These are phyloP conservation scores for Crithidia brevicula DNA, from an alignment of 208 protist species.

Conservation along the genomic window DNA sequence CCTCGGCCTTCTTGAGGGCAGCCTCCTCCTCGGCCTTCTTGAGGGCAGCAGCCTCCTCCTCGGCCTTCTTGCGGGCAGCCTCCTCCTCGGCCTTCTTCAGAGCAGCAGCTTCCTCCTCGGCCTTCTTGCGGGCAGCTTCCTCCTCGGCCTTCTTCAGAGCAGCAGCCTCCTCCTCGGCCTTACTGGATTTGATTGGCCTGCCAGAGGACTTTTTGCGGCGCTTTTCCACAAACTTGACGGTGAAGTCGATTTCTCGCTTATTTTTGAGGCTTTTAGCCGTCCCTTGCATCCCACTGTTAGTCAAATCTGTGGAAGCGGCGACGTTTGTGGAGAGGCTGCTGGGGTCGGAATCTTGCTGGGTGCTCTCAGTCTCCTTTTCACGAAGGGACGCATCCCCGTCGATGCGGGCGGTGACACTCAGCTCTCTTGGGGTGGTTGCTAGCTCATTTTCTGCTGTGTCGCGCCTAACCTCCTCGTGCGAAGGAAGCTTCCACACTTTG, in stretches of 20 bases:
- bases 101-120: background rate
- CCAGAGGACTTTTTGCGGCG: background rate
- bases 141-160: background rate
- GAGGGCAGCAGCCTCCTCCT: slow-evolving; percentile 8
- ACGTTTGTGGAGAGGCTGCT: too few relatives aligned
- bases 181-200: background rate
- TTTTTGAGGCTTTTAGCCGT: slow-evolving; percentile 4
- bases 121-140: slow-evolving; percentile 6
- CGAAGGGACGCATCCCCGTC: slow-evolving; percentile 7
- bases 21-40: slow-evolving; percentile 12
- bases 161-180: background rate
- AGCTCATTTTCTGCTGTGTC: background rate
- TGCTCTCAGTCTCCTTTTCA: too few relatives aligned
- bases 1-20: slow-evolving; percentile 2
- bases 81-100: slow-evolving; percentile 8
- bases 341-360: too few relatives aligned
- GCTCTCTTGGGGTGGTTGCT: background rate
- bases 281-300: background rate
- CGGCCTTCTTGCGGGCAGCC: slow-evolving; percentile 4
- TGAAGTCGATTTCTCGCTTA: slow-evolving; percentile 14
- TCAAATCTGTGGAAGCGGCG: background rate
- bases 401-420: background rate
- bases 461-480: background rate
- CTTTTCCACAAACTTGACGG: slow-evolving; percentile 3
- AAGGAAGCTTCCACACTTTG: background rate